These are phyloP conservation scores for Casaregolazyma lundiana DNA, from an alignment of 1,139 yeast genomes.

Conservation along the genomic window DNA sequence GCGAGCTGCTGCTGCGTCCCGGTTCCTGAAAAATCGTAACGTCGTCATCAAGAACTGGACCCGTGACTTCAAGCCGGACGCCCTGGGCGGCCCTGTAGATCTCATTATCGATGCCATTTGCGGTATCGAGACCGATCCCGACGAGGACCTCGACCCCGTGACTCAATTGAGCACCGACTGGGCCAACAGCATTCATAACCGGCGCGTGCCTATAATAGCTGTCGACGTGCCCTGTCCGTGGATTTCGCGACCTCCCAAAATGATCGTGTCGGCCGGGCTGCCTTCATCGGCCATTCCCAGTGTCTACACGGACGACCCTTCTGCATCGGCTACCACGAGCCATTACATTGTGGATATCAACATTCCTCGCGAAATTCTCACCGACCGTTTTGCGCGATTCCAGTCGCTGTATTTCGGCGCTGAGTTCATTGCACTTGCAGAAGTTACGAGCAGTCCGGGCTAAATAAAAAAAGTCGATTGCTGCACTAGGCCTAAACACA, in stretches of 20 bases:
- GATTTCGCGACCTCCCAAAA: slow-evolving; percentile 9
- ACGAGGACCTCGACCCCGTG: slow-evolving; percentile 9
- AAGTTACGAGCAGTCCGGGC: not conserved
- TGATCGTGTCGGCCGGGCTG: slow-evolving; percentile 9
- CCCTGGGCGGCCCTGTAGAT: slow-evolving; percentile 7
- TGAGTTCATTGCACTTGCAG: slow-evolving; percentile 8
- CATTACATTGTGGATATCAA: slow-evolving; percentile 9
- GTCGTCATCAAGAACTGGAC: slow-evolving; percentile 9
- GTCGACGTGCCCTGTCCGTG: slow-evolving; percentile 11
- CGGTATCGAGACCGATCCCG: slow-evolving; percentile 11
- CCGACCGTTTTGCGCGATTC: slow-evolving; percentile 10
- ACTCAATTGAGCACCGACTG: slow-evolving; percentile 9
- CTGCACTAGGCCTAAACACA: slow-evolving; percentile 3
- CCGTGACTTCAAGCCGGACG: not conserved
- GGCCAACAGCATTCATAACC: slow-evolving; percentile 8
- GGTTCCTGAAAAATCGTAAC: slow-evolving; percentile 65
- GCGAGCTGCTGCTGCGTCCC: slow-evolving; percentile 73
- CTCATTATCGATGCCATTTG: slow-evolving; percentile 10
- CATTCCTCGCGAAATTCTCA: slow-evolving; percentile 4
- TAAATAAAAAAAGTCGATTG: not conserved
- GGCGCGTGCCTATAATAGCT: slow-evolving; percentile 9
- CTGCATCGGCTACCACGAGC: not conserved
- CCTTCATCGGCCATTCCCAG: slow-evolving; percentile 10
- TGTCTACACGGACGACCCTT: slow-evolving; percentile 7
- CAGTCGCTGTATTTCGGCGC: slow-evolving; percentile 9